phyloP scores from a whole-genome alignment of 2,329 filamentous ascomycete genomes.

The Colletotrichum tofieldiae region DNA sequence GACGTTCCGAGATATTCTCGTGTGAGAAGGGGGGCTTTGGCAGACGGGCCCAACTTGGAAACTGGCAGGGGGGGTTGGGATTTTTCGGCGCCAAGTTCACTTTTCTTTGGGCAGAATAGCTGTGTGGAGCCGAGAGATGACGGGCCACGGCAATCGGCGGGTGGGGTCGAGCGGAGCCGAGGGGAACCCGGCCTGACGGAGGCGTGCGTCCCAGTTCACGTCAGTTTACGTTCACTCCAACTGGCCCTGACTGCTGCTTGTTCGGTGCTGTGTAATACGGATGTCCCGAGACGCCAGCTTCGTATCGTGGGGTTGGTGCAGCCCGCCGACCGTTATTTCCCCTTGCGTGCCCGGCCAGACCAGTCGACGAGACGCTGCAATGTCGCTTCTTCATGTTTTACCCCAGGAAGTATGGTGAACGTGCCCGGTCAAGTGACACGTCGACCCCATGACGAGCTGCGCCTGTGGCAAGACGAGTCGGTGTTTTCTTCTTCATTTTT shows the following conservation, averaged over 20 bases:
- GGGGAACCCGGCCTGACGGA: conserved; percentile 30
- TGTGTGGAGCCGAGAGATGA: conserved; percentile 18
- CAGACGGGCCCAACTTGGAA: background rate
- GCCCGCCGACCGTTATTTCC: background rate
- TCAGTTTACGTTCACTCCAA: background rate
- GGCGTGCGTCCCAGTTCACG: conserved; percentile 3
- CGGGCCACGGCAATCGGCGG: conserved; percentile 34
- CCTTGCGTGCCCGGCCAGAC: conserved; percentile 7
- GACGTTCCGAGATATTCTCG: conserved; percentile 37
- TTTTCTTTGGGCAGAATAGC: conserved; percentile 8
- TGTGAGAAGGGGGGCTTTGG: background rate
- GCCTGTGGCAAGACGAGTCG: conserved; percentile 1
- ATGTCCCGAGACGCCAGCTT: background rate
- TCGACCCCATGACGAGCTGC: conserved; percentile 5
- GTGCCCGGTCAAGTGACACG: conserved; percentile 24
- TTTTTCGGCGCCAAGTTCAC: background rate
- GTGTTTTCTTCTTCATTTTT: conserved; percentile 1
- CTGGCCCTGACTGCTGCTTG: background rate
- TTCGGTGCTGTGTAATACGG: conserved; percentile 4
- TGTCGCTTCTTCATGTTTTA: conserved; percentile 6
- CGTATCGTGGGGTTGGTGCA: conserved; percentile 12
- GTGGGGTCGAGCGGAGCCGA: conserved; percentile 34
- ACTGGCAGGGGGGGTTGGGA: background rate
- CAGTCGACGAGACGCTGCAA: conserved; percentile 20
- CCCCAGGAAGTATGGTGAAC: background rate